Evolutionary conservation across 768 basidiomycete genomes (phyloP).

Genomic region (Cyathus striatus): DNA sequence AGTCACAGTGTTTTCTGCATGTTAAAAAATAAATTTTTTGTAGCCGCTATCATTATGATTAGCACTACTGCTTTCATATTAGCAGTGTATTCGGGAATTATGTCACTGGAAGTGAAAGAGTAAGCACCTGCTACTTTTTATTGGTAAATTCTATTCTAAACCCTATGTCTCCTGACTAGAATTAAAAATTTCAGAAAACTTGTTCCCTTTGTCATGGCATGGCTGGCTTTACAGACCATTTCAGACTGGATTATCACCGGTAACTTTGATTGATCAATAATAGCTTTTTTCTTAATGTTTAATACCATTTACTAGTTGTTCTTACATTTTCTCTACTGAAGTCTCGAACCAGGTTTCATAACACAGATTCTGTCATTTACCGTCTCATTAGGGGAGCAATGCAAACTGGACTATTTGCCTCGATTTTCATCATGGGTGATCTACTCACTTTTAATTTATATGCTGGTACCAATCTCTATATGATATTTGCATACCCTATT

Average conservation of each 20-base stretch:
- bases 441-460: neutral
- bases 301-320: neutral
- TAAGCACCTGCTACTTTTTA: neutral
- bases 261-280: neutral
- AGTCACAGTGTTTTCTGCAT: neutral
- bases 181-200: neutral
- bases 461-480: neutral
- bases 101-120: neutral
- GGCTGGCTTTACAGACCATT: neutral
- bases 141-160: neutral
- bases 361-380: neutral
- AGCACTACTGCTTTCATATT: neutral
- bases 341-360: neutral
- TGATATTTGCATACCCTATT: conserved; percentile 5
- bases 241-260: neutral
- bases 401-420: neutral
- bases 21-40: neutral
- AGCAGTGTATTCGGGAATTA: neutral
- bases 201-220: neutral
- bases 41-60: neutral
- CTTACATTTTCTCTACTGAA: neutral
- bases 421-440: neutral
- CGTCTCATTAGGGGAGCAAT: neutral
- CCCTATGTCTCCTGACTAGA: neutral
- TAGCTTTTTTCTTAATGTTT: neutral